Evolutionary conservation across 805 yeast genomes (phyloP).

Genomic region (Pichia cephalocereana): DNA sequence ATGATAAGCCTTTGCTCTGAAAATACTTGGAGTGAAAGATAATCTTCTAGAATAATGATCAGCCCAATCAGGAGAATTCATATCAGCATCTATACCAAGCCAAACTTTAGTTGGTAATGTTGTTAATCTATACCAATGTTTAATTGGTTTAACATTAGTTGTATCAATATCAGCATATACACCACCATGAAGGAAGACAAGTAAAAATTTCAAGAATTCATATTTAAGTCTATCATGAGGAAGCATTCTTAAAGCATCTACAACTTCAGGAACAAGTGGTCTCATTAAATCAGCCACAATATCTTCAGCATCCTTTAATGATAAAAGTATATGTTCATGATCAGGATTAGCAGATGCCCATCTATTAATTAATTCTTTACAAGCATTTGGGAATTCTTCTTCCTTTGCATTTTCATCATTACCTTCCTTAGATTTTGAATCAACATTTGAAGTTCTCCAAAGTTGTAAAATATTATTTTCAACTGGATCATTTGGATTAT

Average conservation of each 20-base stretch:
- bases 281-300: constrained; percentile 21
- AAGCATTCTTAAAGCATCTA: constrained; percentile 39
- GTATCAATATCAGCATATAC: constrained; percentile 57
- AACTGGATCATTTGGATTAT: constrained; percentile 16
- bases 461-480: constrained; percentile 25
- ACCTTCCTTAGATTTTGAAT: too few relatives aligned
- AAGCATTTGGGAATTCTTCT: constrained; percentile 18
- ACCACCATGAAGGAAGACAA: constrained; percentile 46
- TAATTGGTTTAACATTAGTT: constrained; percentile 38
- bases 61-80: constrained; percentile 23
- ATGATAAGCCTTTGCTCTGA: constrained; percentile 26
- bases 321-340: constrained; percentile 19
- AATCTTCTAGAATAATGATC: constrained; percentile 23
- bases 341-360: constrained; percentile 26
- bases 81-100: constrained; percentile 21
- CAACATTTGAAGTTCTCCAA: constrained; percentile 15
- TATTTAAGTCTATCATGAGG: constrained; percentile 43
- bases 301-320: constrained; percentile 23
- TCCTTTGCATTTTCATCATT: constrained; percentile 3
- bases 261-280: constrained; percentile 38
- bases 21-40: constrained; percentile 20
- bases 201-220: constrained; percentile 48
- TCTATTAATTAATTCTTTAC: constrained; percentile 22
- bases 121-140: constrained; percentile 20
- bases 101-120: constrained; percentile 11